Conservation (phyloP, 495 filamentous ascomycete genomes). For the Baudoinia panamericana region DNA sequence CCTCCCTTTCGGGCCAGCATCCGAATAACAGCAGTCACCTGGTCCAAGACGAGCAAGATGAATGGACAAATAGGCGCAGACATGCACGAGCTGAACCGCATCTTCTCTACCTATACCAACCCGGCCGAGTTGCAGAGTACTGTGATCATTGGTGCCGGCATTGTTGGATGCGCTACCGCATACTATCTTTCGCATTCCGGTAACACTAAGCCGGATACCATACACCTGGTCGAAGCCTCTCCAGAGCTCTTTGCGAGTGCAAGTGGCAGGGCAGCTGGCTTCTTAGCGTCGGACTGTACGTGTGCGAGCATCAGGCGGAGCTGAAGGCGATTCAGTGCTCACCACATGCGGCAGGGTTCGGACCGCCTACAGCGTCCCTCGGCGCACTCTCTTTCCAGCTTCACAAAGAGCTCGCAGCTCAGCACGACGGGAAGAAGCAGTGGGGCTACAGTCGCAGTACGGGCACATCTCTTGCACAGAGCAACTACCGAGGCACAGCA, state of each 20-base stretch:
- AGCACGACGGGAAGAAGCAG: conserved; percentile 42
- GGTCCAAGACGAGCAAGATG: too few relatives aligned
- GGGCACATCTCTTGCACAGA: conserved; percentile 40
- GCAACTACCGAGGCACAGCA: background rate
- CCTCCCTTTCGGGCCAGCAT: too few relatives aligned
- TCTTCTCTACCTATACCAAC: conserved; percentile 11
- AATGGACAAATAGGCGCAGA: too few relatives aligned
- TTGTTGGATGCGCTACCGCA: conserved; percentile 66
- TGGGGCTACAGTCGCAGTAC: conserved; percentile 61
- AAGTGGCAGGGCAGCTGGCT: conserved; percentile 62
- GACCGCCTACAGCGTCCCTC: conserved; percentile 38
- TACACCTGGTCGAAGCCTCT: conserved; percentile 59
- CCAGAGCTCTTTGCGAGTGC: conserved; percentile 54
- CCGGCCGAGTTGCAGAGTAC: conserved; percentile 29
- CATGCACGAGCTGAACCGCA: conserved; percentile 4
- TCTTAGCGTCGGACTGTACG: conserved; percentile 60
- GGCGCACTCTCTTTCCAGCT: conserved; percentile 57
- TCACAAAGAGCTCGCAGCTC: conserved; percentile 45
- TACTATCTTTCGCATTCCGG: conserved; percentile 52
- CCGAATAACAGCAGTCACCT: too few relatives aligned
- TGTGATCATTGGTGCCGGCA: conserved; percentile 65
- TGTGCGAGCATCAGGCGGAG: conserved; percentile 5
- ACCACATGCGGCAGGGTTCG: conserved; percentile 33
- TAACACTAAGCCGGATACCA: conserved; percentile 36
- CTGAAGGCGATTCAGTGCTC: conserved; percentile 2